Base-by-base conservation (phyloP, 2,329 filamentous ascomycete genomes). In the Aurifilum marmelostoma region DNA sequence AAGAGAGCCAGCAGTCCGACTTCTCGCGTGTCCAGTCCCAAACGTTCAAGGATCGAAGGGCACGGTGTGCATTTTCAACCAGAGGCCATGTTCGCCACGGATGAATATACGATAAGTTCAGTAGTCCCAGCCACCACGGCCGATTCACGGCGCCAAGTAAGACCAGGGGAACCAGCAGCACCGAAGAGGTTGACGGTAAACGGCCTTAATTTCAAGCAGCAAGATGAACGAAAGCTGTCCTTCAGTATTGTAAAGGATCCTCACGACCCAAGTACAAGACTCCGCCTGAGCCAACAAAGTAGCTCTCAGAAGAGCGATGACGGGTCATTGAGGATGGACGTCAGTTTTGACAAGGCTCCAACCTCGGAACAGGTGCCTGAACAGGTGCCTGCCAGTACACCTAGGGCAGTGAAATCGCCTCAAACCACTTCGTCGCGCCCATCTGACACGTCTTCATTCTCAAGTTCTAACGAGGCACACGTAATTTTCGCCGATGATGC, bases 211-310 rank as follows among this genome's bases (percentile, higher is more conserved):
- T 50, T 56, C 43, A 72, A 80, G 72, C 77, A 80, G 72, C 75
- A 83, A 71, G 84, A 82, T 29, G 80, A 78, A 34, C 78, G 79
- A 5, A 78, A 75, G 1, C 81, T 93, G 34, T 85, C 84, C 37
- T 97, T 93, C 74, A 86, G 91, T 1, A 87, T 94, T 16, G 92
- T 95, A 29, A 97, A 97, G 79, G 88, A 95, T 73, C 86, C 90
- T 0, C 85, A 89, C 73, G 88, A 92, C 73, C 85, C 87, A 6
- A 84, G 83, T 69, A 92, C 90, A 0, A 82, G 84, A 37, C 73
- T 88, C 60, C 87, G 89, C 59, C 81, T 93, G 39, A 93, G 91
- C 74, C 92, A 95, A 77, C 83, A 84, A 61, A 87, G 84, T 67
- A 80, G 78, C 65, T 85, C 85, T 47, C 87, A 88, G 52, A 84